Conservation (phyloP, 163 green algal genomes). For the Scenedesmus sp. region DNA sequence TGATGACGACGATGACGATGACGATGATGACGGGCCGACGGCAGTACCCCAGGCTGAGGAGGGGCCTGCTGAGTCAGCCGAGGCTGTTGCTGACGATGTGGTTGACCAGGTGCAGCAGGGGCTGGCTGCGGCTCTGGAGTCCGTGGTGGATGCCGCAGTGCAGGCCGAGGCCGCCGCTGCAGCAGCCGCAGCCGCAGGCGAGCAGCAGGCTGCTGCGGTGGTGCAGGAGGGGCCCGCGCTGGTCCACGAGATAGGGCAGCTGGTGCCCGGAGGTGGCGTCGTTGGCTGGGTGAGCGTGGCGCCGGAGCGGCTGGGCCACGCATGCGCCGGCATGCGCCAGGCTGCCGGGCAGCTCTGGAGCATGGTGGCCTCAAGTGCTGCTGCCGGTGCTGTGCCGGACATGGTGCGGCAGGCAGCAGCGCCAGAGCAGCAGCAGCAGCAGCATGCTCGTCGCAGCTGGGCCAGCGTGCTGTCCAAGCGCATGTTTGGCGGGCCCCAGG, state of each 20-base stretch:
- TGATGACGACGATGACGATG: conserved; percentile 38
- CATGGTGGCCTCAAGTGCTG: background rate
- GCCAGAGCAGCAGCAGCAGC: conserved; percentile 14
- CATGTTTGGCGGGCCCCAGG: background rate
- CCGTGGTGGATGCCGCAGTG: background rate
- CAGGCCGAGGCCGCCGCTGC: background rate
- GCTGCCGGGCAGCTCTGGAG: background rate
- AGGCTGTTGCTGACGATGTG: background rate
- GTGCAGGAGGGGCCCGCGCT: background rate
- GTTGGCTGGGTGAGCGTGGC: background rate
- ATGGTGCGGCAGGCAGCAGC: background rate
- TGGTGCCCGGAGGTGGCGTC: background rate
- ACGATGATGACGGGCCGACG: background rate
- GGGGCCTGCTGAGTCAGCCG: background rate
- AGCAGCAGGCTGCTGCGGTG: background rate
- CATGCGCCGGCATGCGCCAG: conserved; percentile 15
- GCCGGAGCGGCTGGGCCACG: background rate
- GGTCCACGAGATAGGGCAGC: background rate
- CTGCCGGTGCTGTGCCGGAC: no score
- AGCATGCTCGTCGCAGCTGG: background rate
- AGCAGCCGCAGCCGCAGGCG: background rate
- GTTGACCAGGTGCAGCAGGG: no score
- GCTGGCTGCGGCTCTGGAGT: background rate
- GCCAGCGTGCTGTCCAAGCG: background rate
- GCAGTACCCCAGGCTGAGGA: background rate